Conservation (phyloP, 345 rosid species). For the Citrus australasica region DNA sequence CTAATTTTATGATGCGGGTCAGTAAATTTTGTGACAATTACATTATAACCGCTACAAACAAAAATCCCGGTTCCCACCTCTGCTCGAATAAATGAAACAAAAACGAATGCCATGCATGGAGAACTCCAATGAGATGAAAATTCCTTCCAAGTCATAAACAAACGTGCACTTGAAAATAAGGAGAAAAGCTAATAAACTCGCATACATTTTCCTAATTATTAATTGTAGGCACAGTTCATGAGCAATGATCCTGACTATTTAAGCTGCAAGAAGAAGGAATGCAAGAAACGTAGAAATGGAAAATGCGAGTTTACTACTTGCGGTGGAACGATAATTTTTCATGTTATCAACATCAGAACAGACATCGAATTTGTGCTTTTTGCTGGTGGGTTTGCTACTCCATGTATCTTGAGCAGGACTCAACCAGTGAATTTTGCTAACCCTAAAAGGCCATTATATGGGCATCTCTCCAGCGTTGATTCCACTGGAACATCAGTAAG, state of each 20-base stretch:
- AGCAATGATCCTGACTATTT: slow-evolving; percentile 50
- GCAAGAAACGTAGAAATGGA: slow-evolving; percentile 20
- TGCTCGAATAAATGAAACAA: too few relatives aligned
- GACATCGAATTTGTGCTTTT: slow-evolving; percentile 60
- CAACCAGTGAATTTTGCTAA: slow-evolving; percentile 41
- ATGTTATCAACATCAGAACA: slow-evolving; percentile 58
- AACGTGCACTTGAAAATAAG: neutral
- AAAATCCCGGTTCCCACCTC: too few relatives aligned
- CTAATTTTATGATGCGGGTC: too few relatives aligned
- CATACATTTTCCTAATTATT: neutral
- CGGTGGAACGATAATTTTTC: slow-evolving; percentile 41
- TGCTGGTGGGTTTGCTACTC: slow-evolving; percentile 42
- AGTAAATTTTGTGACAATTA: too few relatives aligned
- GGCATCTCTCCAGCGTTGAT: slow-evolving; percentile 51
- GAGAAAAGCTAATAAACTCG: neutral
- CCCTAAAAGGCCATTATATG: slow-evolving; percentile 49
- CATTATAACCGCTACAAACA: too few relatives aligned
- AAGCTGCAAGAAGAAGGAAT: slow-evolving; percentile 37
- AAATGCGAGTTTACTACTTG: slow-evolving; percentile 32
- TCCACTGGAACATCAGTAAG: slow-evolving; percentile 58
- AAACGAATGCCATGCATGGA: neutral
- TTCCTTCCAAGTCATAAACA: neutral
- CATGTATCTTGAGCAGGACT: slow-evolving; percentile 47
- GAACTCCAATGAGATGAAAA: neutral
- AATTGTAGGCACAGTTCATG: slow-evolving; percentile 44